Percentiles rank a stretch among this genome's conserved stretches.
Evolutionary conservation across 371 early-diverging fungal species (phyloP).

Genomic region (Mucor piriformis): DNA sequence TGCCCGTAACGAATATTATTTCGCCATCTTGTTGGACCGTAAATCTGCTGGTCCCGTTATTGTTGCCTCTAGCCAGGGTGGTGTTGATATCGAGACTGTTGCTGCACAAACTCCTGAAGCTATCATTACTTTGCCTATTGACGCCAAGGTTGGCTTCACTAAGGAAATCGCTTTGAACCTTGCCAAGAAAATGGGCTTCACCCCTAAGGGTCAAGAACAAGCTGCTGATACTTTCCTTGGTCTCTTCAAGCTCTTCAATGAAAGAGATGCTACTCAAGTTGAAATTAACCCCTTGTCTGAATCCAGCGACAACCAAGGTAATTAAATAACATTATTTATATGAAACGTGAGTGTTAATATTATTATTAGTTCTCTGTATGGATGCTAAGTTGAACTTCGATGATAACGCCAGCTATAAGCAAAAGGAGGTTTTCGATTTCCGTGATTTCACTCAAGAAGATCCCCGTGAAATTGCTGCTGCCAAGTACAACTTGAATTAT

Average conservation of each 20-base stretch:
- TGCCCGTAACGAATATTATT: slow-evolving; percentile 96
- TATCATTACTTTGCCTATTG: slow-evolving; percentile 82
- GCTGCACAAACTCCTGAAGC: slow-evolving; percentile 95
- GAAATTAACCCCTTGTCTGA: slow-evolving; percentile 98
- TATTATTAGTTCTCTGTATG: slow-evolving; percentile 51
- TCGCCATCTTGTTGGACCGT: slow-evolving; percentile 98
- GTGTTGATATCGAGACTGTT: slow-evolving; percentile 97
- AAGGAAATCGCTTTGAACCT: slow-evolving; percentile 58
- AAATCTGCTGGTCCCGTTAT: slow-evolving; percentile 92
- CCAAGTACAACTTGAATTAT: slow-evolving; percentile 97
- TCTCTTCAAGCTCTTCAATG: slow-evolving; percentile 94
- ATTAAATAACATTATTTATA: not conserved
- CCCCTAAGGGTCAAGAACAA: slow-evolving; percentile 74
- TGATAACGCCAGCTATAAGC: slow-evolving; percentile 98
- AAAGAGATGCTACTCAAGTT: slow-evolving; percentile 96
- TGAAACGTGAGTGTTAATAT: not conserved
- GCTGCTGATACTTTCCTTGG: slow-evolving; percentile 92
- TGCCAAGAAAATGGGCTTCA: slow-evolving; percentile 77
- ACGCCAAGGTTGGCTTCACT: slow-evolving; percentile 71
- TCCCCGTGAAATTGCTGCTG: slow-evolving; percentile 95
- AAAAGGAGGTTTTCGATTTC: slow-evolving; percentile 85
- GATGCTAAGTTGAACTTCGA: slow-evolving; percentile 90
- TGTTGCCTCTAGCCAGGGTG: slow-evolving; percentile 96
- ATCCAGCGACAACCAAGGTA: slow-evolving; percentile 84
- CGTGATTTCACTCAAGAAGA: slow-evolving; percentile 97